A percentile compares a stretch with the other conserved stretches of the same genome.
Evolutionary conservation across 768 basidiomycete species (phyloP).

Genomic region (Psilocybe tampanensis): DNA sequence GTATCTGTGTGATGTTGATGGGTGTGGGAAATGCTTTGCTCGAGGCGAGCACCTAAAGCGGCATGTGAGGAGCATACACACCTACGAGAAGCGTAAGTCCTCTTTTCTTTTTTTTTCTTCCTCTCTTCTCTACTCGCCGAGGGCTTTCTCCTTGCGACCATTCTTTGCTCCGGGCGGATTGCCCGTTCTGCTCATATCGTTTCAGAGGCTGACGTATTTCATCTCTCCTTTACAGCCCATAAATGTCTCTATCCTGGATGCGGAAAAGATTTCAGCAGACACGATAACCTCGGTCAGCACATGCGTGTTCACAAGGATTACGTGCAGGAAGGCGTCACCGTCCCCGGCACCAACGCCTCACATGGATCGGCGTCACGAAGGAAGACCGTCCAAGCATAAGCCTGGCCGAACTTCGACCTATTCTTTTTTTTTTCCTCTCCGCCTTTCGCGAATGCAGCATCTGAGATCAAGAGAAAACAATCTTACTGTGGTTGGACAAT

Average conservation of each 20-base stretch:
- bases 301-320: constrained; percentile 77
- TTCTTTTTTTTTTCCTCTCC: neutral
- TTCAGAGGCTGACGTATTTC: constrained; percentile 1
- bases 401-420: neutral
- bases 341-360: neutral
- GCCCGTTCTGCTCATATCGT: neutral
- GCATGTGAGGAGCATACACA: constrained; percentile 87
- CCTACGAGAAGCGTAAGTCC: constrained; percentile 87
- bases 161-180: constrained; percentile 1
- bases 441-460: too few relatives aligned
- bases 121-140: constrained; percentile 21
- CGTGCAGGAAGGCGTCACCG: constrained; percentile 25
- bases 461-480: neutral
- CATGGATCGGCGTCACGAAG: constrained; percentile 11
- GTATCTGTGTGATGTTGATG: constrained; percentile 78
- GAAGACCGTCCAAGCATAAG: constrained; percentile 10
- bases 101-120: constrained; percentile 21
- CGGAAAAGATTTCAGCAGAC: constrained; percentile 82
- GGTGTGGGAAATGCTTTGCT: constrained; percentile 87
- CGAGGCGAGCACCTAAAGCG: constrained; percentile 90
- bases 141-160: neutral
- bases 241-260: constrained; percentile 81
- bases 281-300: constrained; percentile 89
- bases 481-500: neutral
- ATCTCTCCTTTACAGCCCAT: constrained; percentile 55